A percentile compares a stretch with the other conserved stretches of the same genome.
Conservation (phyloP, 202 grass and related monocot genomes). For the Dendrocalamus latiflorus region DNA sequence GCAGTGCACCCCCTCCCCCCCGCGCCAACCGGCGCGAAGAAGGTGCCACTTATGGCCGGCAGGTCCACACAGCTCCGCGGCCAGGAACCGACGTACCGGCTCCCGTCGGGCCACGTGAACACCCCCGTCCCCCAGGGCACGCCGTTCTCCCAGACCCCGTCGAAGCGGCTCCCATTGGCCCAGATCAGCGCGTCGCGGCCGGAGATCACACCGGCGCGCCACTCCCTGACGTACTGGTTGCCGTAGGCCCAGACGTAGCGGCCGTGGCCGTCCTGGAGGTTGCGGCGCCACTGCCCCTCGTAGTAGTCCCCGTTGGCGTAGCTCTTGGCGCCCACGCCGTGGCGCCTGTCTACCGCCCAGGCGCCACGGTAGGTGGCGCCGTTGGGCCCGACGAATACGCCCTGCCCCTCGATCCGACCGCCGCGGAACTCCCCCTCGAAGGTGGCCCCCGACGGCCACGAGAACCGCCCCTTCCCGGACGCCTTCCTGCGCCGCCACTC, state of each 20-base stretch:
- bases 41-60: no score
- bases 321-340: slow-evolving; percentile 71
- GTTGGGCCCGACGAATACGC: no score
- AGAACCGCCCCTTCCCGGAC: slow-evolving; percentile 78
- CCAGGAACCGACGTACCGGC: slow-evolving; percentile 73
- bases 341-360: slow-evolving; percentile 76
- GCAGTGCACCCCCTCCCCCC: no score
- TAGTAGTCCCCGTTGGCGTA: slow-evolving; percentile 92
- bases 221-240: slow-evolving; percentile 92
- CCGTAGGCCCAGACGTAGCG: slow-evolving; percentile 78
- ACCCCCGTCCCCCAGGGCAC: slow-evolving; percentile 73
- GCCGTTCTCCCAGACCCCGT: slow-evolving; percentile 83
- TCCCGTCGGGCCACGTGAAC: slow-evolving; percentile 88
- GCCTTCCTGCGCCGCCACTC: slow-evolving; percentile 92
- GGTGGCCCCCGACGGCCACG: no score
- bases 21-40: no score
- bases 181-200: slow-evolving; percentile 82
- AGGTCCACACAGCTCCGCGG: no score
- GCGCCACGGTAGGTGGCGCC: slow-evolving; percentile 79
- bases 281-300: slow-evolving; percentile 82
- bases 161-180: slow-evolving; percentile 87
- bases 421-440: no score
- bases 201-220: slow-evolving; percentile 74
- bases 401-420: no score
- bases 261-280: slow-evolving; percentile 83